These are phyloP conservation scores for Eucalyptus sp. DNA, from an alignment of 345 rosid genomes.

Conservation along the genomic window DNA sequence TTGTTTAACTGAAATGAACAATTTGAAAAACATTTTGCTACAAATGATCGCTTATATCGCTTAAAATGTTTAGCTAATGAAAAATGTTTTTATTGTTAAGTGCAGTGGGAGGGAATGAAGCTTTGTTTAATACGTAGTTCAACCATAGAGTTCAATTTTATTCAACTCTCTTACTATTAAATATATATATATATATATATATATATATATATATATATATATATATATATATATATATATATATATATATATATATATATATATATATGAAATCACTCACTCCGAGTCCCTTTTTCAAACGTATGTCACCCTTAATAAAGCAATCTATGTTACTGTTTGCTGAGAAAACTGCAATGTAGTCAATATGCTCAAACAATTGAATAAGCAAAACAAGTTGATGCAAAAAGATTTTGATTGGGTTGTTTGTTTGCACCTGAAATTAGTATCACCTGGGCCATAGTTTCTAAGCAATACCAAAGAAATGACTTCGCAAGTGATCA, in stretches of 20 bases:
- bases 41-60: too few relatives aligned
- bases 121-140: neutral
- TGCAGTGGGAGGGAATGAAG: neutral
- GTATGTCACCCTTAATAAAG: neutral
- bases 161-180: neutral
- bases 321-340: neutral
- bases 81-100: neutral
- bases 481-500: neutral
- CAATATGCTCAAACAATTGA: neutral
- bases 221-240: too few relatives aligned
- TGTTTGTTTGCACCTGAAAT: neutral
- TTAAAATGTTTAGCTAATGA: too few relatives aligned
- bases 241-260: too few relatives aligned
- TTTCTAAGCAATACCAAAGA: fast-evolving
- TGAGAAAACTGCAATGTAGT: neutral
- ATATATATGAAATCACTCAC: neutral
- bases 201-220: too few relatives aligned
- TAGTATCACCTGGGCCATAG: neutral
- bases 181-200: too few relatives aligned
- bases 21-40: too few relatives aligned
- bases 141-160: neutral
- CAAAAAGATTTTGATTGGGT: neutral
- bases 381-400: neutral
- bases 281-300: neutral
- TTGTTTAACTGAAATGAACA: fast-evolving